Evolutionary conservation across 176 grass and related monocot genomes (phyloP).

Genomic region (Panicum miliaceum): DNA sequence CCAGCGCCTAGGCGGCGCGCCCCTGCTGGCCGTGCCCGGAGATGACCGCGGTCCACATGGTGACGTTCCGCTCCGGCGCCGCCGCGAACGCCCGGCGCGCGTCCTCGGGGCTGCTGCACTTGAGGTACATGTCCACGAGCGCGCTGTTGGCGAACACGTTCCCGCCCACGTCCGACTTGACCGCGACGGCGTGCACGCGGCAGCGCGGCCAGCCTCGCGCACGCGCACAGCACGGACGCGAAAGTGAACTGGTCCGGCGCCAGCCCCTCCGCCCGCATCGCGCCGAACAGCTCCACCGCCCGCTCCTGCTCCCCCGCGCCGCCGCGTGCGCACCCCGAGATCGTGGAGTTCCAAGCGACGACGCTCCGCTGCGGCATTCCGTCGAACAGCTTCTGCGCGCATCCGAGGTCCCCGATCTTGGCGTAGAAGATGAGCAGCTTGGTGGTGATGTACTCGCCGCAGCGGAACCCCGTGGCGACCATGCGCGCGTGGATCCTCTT

Average conservation of each 20-base stretch:
- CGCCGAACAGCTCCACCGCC: constrained; percentile 43
- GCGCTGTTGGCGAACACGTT: constrained; percentile 55
- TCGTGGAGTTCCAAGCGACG: constrained; percentile 60
- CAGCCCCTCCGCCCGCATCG: constrained; percentile 44
- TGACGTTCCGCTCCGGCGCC: constrained; percentile 49
- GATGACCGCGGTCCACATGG: constrained; percentile 53
- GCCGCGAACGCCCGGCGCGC: constrained; percentile 50
- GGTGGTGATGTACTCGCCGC: constrained; percentile 39
- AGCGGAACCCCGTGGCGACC: constrained; percentile 44
- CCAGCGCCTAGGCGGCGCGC: constrained; percentile 44
- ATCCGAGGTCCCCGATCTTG: constrained; percentile 50
- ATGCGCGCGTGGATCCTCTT: constrained; percentile 67
- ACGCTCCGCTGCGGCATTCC: constrained; percentile 44
- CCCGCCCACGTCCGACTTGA: constrained; percentile 37
- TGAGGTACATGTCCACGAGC: constrained; percentile 66
- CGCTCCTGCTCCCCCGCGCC: neutral
- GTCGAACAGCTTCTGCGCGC: constrained; percentile 52
- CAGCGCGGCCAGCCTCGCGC: constrained; percentile 60
- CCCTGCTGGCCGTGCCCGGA: constrained; percentile 64
- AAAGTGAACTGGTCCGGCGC: constrained; percentile 69
- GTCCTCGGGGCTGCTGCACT: constrained; percentile 57
- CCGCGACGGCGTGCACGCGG: constrained; percentile 53
- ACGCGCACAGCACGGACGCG: constrained; percentile 57
- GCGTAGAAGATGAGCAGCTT: constrained; percentile 60
- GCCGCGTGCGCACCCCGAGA: constrained; percentile 52